A percentile compares a stretch with the other conserved stretches of the same genome.
phyloP scores from a whole-genome alignment of 345 rosid genomes.

The Arabidopsis arenosa region DNA sequence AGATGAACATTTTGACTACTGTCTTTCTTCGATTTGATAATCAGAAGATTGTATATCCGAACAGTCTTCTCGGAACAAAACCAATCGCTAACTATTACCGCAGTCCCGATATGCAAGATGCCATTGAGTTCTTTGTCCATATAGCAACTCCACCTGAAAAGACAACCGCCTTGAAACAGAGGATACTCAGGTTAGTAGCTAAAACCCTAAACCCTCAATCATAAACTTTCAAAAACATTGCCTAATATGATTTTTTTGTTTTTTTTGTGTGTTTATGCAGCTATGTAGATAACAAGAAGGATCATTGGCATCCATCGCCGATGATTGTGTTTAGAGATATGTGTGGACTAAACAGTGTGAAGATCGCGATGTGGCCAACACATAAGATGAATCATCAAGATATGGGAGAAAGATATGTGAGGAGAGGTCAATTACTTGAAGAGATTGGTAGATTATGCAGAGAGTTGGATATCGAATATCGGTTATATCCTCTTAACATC shows the following conservation, averaged over 20 bases:
- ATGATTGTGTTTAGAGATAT: conserved; percentile 64
- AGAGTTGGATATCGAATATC: conserved; percentile 74
- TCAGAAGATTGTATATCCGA: conserved; percentile 69
- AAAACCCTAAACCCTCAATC: conserved; percentile 15
- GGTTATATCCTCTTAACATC: conserved; percentile 68
- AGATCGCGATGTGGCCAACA: conserved; percentile 68
- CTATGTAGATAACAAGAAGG: conserved; percentile 70
- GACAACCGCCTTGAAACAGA: conserved; percentile 64
- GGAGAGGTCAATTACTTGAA: conserved; percentile 71
- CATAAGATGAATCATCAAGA: conserved; percentile 85
- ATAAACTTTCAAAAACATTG: background rate
- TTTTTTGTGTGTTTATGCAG: conserved; percentile 40
- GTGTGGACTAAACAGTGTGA: conserved; percentile 60
- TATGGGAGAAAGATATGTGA: conserved; percentile 67
- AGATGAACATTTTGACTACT: conserved; percentile 91
- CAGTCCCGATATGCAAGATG: conserved; percentile 93
- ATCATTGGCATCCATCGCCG: conserved; percentile 75
- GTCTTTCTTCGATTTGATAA: conserved; percentile 85
- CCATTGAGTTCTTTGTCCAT: conserved; percentile 78
- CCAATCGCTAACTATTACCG: conserved; percentile 80
- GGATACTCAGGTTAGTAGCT: conserved; percentile 56
- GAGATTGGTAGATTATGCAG: conserved; percentile 72
- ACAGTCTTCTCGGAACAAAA: conserved; percentile 72
- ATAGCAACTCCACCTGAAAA: conserved; percentile 76
- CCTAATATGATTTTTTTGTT: background rate